phyloP scores from a whole-genome alignment of 2,329 filamentous ascomycete genomes.

The Trichoderma sp. region DNA sequence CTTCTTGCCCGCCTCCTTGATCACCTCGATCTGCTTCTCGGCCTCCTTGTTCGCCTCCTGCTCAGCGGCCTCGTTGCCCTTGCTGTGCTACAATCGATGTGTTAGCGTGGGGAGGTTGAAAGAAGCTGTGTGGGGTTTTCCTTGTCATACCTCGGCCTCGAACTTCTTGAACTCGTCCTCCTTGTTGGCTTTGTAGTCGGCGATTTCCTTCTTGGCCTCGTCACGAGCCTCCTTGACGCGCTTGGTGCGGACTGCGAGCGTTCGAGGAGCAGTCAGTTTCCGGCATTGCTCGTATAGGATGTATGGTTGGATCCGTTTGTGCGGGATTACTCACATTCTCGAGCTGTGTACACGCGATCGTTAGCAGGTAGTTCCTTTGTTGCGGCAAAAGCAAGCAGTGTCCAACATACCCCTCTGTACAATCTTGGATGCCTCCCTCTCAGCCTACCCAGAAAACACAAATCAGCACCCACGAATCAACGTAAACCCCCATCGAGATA shows the following conservation, averaged over 20 bases:
- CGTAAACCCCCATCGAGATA: not conserved
- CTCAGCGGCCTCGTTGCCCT: constrained; percentile 80
- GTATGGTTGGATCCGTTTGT: not conserved
- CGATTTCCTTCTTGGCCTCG: constrained; percentile 97
- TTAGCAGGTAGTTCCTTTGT: not conserved
- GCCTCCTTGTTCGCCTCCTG: constrained; percentile 76
- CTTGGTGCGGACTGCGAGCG: constrained; percentile 72
- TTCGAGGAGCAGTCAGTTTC: not conserved
- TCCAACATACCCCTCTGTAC: constrained; percentile 81
- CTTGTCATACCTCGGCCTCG: constrained; percentile 61
- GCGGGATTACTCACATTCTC: constrained; percentile 75
- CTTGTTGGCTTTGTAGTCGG: constrained; percentile 84
- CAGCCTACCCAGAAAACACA: constrained; percentile 62
- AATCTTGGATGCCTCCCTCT: constrained; percentile 98
- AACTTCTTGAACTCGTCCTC: constrained; percentile 95
- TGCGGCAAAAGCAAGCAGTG: not conserved
- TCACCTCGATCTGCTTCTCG: constrained; percentile 77
- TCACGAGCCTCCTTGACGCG: constrained; percentile 93
- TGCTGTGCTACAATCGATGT: constrained; percentile 67
- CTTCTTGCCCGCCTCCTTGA: constrained; percentile 76
- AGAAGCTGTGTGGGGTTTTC: not conserved
- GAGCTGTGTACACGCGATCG: constrained; percentile 51
- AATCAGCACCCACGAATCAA: constrained; percentile 7
- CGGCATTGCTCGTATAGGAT: not conserved
- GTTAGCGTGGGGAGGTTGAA: not conserved